Conservation (phyloP, 2,329 filamentous ascomycete genomes). For the Rhexocercosporidium sp. region DNA sequence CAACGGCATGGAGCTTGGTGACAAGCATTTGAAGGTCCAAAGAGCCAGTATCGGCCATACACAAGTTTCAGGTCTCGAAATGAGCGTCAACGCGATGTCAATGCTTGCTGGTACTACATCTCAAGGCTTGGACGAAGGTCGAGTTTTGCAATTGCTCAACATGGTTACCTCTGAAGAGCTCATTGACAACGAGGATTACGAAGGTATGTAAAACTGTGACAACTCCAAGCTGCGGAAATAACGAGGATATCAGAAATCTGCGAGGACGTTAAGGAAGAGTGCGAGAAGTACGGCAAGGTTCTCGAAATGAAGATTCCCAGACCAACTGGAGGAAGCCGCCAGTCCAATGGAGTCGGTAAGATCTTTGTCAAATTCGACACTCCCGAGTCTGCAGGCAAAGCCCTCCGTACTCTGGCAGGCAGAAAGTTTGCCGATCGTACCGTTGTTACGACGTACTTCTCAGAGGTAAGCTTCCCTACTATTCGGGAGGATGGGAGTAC, state of each 20-base stretch:
- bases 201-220: constrained; percentile 64
- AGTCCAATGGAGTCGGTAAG: constrained; percentile 91
- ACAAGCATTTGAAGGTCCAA: constrained; percentile 81
- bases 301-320: constrained; percentile 92
- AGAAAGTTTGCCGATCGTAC: constrained; percentile 96
- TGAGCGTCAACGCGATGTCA: constrained; percentile 97
- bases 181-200: constrained; percentile 92
- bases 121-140: constrained; percentile 76
- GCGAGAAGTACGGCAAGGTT: constrained; percentile 85
- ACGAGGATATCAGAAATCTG: constrained; percentile 75
- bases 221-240: neutral
- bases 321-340: constrained; percentile 80
- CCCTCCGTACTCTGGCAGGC: constrained; percentile 87
- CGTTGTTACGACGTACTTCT: constrained; percentile 95
- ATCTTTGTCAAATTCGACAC: constrained; percentile 95
- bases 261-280: constrained; percentile 93
- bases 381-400: constrained; percentile 78
- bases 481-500: constrained; percentile 24
- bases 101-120: constrained; percentile 92
- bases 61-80: constrained; percentile 90
- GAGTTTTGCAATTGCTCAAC: constrained; percentile 91
- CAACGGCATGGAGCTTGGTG: constrained; percentile 91
- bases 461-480: constrained; percentile 66
- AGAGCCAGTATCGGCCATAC: constrained; percentile 92
- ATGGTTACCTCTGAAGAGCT: constrained; percentile 98